Conservation (phyloP, 139 green algal genomes). For the Closterium sp. region DNA sequence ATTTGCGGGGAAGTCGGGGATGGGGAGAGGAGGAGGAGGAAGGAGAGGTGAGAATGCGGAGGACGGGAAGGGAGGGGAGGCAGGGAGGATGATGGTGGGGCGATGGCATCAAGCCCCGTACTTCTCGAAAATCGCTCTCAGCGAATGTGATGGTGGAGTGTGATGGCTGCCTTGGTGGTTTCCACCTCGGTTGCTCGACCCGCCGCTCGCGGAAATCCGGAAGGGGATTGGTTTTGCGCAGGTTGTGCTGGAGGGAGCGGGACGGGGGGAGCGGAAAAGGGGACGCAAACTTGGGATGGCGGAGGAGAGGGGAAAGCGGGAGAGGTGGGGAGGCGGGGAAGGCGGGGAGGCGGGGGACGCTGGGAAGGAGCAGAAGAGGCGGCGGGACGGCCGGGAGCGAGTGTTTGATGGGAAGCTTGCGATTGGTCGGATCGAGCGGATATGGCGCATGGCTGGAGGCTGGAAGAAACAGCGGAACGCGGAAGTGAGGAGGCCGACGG, state of each 20-base stretch:
- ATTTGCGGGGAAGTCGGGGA: background rate
- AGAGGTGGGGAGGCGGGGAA: background rate
- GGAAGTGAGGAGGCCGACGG: background rate
- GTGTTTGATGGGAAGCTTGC: constrained; percentile 2
- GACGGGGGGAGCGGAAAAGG: background rate
- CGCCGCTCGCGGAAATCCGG: constrained; percentile 67
- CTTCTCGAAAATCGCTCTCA: too few species aligned
- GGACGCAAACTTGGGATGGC: background rate
- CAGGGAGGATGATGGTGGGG: constrained; percentile 15
- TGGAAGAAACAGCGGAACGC: background rate
- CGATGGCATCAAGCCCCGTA: too few species aligned
- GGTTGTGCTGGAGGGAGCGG: constrained; percentile 14
- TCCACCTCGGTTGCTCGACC: constrained; percentile 81
- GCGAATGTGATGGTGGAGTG: constrained; percentile 81
- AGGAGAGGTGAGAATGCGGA: background rate
- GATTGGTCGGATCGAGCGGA: constrained; percentile 14
- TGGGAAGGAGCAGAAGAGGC: background rate
- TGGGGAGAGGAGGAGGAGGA: background rate
- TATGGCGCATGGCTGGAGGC: background rate
- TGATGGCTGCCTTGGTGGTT: constrained; percentile 78
- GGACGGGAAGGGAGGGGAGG: background rate
- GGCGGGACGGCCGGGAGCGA: constrained; percentile 54
- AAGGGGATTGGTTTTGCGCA: constrained; percentile 75
- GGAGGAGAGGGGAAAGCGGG: background rate
- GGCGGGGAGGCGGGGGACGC: background rate